phyloP scores from a whole-genome alignment of 2,329 filamentous ascomycete species.

The Ophiostoma novo-ulmi region DNA sequence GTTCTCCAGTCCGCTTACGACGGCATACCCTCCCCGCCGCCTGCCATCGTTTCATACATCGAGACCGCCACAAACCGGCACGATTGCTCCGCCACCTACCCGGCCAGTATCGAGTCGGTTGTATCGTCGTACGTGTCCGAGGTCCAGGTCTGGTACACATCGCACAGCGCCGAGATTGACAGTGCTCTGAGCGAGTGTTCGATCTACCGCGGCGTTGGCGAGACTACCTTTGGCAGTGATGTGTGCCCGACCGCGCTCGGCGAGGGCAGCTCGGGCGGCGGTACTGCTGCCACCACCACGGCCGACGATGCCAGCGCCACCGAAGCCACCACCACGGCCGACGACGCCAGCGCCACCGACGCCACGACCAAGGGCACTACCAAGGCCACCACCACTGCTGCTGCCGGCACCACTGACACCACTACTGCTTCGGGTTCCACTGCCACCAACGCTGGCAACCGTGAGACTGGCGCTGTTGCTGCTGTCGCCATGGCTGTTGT shows the following conservation, averaged over 20 bases:
- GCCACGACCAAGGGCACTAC: too few species aligned
- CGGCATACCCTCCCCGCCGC: conserved; percentile 29
- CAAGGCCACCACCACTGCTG: not conserved
- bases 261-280: not conserved
- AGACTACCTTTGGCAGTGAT: not conserved
- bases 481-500: conserved; percentile 16
- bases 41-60: conserved; percentile 29
- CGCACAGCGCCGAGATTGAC: conserved; percentile 27
- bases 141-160: conserved; percentile 29
- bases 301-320: not conserved
- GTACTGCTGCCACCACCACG: conserved; percentile 7
- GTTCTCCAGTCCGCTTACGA: conserved; percentile 27
- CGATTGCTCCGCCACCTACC: not conserved
- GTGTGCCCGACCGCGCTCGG: not conserved
- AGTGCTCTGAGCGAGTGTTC: conserved; percentile 31
- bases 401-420: not conserved
- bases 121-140: conserved; percentile 28
- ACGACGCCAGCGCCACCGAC: not conserved
- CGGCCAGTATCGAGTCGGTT: conserved; percentile 26
- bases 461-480: conserved; percentile 17
- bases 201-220: conserved; percentile 22
- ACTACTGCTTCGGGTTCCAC: conserved; percentile 11
- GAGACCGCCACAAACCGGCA: not conserved
- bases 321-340: not conserved
- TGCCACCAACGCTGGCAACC: conserved; percentile 18